These are phyloP conservation scores for Mycena leptocephala DNA, from an alignment of 768 basidiomycete species.

Conservation along the genomic window DNA sequence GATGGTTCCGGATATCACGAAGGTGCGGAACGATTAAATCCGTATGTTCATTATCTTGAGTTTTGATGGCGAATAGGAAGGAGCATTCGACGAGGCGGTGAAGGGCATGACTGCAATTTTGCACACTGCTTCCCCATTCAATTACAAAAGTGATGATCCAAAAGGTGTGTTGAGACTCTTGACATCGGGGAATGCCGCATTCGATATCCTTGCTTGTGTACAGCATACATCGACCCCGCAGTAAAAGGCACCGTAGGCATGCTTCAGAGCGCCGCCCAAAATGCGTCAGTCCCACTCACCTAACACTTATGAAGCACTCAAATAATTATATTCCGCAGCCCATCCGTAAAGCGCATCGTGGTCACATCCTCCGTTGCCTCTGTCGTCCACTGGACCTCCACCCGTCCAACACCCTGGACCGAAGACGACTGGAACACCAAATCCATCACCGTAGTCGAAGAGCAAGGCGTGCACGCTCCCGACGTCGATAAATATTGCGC, in stretches of 20 bases:
- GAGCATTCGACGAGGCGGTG: conserved; percentile 87
- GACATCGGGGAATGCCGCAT: not conserved
- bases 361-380: not conserved
- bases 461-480: not conserved
- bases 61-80: conserved; percentile 55
- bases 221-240: not conserved
- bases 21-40: conserved; percentile 38
- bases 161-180: conserved; percentile 43
- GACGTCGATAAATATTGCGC: not conserved
- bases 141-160: conserved; percentile 61
- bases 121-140: conserved; percentile 80
- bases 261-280: not conserved
- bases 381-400: not conserved
- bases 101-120: conserved; percentile 81
- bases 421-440: not conserved
- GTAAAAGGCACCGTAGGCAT: not conserved
- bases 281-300: not conserved
- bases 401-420: not conserved
- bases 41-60: not conserved
- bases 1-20: conserved; percentile 79
- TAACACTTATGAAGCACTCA: not conserved
- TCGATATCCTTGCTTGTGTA: not conserved
- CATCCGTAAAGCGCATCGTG: not conserved
- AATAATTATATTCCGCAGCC: not conserved
- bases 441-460: not conserved